Conservation (phyloP, 257 asterid species). For the Solanum sejunctum region DNA sequence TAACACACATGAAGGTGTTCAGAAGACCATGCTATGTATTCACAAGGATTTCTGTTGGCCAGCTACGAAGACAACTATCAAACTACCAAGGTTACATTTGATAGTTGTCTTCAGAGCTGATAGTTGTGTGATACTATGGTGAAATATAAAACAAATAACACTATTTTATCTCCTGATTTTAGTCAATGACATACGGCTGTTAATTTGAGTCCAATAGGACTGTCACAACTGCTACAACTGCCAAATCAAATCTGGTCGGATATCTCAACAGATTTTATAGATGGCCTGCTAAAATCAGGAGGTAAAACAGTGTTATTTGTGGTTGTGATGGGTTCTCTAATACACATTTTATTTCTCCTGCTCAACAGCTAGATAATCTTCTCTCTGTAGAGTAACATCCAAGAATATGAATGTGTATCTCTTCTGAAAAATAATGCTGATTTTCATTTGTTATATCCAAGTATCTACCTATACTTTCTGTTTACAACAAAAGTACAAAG, state of each 20-base stretch:
- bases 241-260: not conserved
- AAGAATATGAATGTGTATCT: not conserved
- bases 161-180: no score
- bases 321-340: no score
- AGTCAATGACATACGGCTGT: not conserved
- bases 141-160: no score
- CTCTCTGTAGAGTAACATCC: not conserved
- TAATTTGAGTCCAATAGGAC: not conserved
- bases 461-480: not conserved
- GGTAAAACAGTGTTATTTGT: not conserved
- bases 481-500: not conserved
- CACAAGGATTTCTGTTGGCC: not conserved
- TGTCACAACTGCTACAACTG: not conserved
- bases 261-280: not conserved
- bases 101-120: no score
- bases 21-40: not conserved
- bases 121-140: no score
- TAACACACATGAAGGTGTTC: not conserved
- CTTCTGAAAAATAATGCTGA: not conserved
- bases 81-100: not conserved
- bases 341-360: no score
- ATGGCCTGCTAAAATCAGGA: not conserved
- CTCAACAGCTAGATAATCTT: not conserved
- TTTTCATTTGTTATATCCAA: not conserved
- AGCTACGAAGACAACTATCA: not conserved